These are phyloP conservation scores for Russula lepida DNA, from an alignment of 768 basidiomycete genomes.

Conservation along the genomic window DNA sequence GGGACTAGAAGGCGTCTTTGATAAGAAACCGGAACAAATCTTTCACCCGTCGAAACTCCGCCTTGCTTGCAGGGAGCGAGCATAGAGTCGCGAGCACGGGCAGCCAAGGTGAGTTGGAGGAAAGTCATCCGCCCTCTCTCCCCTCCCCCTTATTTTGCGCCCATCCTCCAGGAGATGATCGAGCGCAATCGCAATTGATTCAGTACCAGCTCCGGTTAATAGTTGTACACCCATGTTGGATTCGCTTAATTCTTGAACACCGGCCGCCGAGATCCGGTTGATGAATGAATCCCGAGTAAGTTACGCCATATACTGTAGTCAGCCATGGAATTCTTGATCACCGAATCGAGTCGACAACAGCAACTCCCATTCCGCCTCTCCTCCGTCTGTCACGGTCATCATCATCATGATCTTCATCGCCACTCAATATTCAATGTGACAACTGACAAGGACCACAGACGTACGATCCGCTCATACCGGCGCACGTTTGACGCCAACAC, in stretches of 20 bases:
- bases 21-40: neutral
- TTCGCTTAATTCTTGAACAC: too few species aligned
- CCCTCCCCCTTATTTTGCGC: too few species aligned
- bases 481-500: neutral
- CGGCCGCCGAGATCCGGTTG: neutral
- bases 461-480: neutral
- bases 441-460: neutral
- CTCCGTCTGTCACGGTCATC: neutral
- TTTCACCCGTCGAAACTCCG: neutral
- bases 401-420: neutral
- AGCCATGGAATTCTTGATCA: neutral
- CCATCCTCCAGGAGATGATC: too few species aligned
- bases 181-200: too few species aligned
- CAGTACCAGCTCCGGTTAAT: too few species aligned
- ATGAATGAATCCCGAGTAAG: neutral
- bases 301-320: too few species aligned
- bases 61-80: too few species aligned
- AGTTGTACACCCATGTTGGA: too few species aligned
- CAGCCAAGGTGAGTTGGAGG: neutral
- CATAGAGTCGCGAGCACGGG: neutral
- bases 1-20: neutral
- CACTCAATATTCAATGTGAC: neutral
- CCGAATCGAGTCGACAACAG: neutral
- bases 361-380: neutral
- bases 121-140: too few species aligned